Base-by-base conservation (phyloP, 2,329 filamentous ascomycete species). In the Capronia coronata region DNA sequence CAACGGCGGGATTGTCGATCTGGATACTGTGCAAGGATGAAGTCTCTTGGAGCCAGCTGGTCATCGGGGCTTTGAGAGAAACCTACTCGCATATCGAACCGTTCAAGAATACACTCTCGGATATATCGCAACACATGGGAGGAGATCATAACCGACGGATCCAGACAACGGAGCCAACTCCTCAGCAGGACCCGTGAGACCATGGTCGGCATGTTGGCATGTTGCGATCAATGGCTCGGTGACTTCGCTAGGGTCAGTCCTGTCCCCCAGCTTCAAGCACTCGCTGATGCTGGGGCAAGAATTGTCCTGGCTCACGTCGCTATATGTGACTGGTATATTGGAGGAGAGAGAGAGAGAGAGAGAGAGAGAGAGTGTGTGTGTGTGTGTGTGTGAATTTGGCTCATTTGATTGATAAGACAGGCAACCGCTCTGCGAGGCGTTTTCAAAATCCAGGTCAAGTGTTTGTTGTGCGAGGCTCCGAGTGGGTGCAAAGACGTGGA, bases 401-500 rank as follows among this genome's bases (percentile, higher is more conserved):
- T 46, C 18, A 27, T 46, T 1, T n/a, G 27, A 3, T 19, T 14
- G 22, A n/a, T 38, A 8, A 27, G 21, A n/a, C 19, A 25, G 11
- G 19, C 27, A 2, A 32, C 43, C 2, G 32, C 22, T 10, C 2
- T 46, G 32, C 13, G 29, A n/a, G 43, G 22, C 1, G 18, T 19
- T 2, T 46, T 46, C 13, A 21, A 46, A 10, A n/a, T 14, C 2
- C 32, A 38, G 23, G 19, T 46, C 25, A 30, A 32, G 11, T 16
- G n/a, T n/a, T 14, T 46, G 43, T 27, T 46, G 16, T 46, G 43
- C 21, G 21, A 39, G 11, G 43, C 43, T 7, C 43, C 43, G 21
- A 32, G 38, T 29, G 43, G 38, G 23, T 46, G 43, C 23, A 46
- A 46, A 22, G 43, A 46, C 10, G 43, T 46, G 11, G 19, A 22